These are phyloP conservation scores for Centrapalus pauciflorus DNA, from an alignment of 129 eudicot species.

Conservation along the genomic window DNA sequence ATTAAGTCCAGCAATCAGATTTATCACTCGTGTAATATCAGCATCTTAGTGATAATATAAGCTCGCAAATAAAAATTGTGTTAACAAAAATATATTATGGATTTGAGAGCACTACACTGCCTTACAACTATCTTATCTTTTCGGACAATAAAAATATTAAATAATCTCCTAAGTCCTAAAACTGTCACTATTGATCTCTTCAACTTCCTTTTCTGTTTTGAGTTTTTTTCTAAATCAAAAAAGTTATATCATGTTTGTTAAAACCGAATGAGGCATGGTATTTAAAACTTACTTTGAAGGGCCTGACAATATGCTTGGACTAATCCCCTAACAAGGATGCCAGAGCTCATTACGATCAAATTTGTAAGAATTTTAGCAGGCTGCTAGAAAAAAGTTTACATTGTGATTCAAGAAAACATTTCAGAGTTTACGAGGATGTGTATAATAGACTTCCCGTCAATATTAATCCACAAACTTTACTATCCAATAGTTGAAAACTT, in stretches of 20 bases:
- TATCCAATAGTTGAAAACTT: not conserved
- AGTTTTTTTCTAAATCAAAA: not conserved
- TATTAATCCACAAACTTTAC: not conserved
- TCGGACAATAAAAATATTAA: no score
- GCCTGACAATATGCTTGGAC: slow-evolving; percentile 86
- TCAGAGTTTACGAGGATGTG: not conserved
- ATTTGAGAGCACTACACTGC: not conserved
- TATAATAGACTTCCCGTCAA: not conserved
- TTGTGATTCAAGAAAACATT: not conserved
- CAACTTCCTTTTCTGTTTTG: not conserved
- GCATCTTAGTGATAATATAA: no score
- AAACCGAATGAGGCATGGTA: not conserved
- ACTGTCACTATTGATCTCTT: not conserved
- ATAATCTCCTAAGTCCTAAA: not conserved
- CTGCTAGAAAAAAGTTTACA: slow-evolving; percentile 34
- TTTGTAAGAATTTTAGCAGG: slow-evolving; percentile 75
- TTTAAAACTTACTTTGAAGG: slow-evolving; percentile 46
- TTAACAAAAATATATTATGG: no score
- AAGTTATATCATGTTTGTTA: not conserved
- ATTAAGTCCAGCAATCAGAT: no score
- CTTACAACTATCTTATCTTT: not conserved
- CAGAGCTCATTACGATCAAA: slow-evolving; percentile 63
- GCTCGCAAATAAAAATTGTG: no score
- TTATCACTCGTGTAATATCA: no score
- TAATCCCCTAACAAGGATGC: slow-evolving; percentile 64